Percentiles rank a stretch among this genome's conserved stretches.
phyloP scores from a whole-genome alignment of 148 eudicot genomes.

The Gaultheria prostrata region DNA sequence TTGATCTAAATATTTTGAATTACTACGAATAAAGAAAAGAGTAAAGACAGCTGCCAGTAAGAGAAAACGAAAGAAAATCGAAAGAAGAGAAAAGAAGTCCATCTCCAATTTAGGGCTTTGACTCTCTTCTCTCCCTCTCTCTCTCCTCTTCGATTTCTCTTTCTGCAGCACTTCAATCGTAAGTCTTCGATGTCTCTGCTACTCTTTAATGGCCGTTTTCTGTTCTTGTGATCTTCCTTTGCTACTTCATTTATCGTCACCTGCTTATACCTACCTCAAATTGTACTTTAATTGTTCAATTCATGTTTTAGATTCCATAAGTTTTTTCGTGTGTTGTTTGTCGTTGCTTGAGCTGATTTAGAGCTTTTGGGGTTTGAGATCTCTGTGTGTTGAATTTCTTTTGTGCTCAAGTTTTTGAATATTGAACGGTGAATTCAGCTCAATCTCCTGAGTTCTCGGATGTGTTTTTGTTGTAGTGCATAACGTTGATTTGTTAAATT shows the following conservation, averaged over 20 bases:
- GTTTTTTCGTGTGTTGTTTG: no score
- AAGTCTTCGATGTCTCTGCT: neutral
- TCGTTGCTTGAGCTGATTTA: constrained; percentile 5
- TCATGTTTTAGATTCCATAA: neutral
- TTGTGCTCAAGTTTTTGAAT: neutral
- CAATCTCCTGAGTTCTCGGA: neutral
- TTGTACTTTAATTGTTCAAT: neutral
- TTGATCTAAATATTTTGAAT: no score
- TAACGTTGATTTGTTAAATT: neutral
- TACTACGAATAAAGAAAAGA: no score
- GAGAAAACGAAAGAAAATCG: neutral
- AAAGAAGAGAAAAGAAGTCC: neutral
- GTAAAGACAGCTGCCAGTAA: no score
- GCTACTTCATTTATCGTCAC: neutral
- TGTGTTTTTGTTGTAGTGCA: neutral
- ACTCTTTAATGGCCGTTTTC: neutral
- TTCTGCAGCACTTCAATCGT: constrained; percentile 3
- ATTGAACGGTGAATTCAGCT: neutral
- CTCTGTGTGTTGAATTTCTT: neutral
- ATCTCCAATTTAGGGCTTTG: constrained; percentile 9
- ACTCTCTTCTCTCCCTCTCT: neutral
- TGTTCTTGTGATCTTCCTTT: neutral
- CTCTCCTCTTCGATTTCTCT: neutral
- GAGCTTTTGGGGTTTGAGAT: constrained; percentile 4
- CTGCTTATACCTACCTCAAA: neutral